Conservation (phyloP, 1,284 basidiomycete genomes). For the Wallemia hederae region DNA sequence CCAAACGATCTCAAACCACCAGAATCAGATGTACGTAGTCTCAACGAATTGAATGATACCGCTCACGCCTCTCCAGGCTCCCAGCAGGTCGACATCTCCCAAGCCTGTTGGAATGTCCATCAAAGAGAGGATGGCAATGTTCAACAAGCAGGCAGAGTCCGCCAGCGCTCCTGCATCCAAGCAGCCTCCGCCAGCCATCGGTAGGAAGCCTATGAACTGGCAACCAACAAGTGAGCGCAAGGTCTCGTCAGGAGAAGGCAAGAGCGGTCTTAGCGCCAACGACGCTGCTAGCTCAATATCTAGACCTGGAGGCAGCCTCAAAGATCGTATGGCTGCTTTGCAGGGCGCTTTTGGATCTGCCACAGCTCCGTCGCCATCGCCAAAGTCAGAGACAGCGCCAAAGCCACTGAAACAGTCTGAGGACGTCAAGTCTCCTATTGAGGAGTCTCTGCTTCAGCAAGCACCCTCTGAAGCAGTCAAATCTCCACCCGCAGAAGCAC, state of each 20-base stretch:
- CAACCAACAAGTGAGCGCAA: neutral
- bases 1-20: neutral
- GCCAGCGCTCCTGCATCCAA: neutral
- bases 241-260: neutral
- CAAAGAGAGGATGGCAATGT: constrained; percentile 5
- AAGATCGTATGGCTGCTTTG: neutral
- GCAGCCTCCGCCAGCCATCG: neutral
- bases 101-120: constrained; percentile 5
- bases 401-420: neutral
- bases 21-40: neutral
- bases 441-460: neutral
- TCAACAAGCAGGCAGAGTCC: neutral
- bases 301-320: neutral
- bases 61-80: neutral
- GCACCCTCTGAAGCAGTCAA: neutral
- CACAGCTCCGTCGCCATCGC: neutral
- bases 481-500: neutral
- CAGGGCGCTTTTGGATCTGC: constrained; percentile 1
- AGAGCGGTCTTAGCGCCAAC: neutral
- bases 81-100: neutral
- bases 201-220: neutral
- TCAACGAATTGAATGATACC: neutral
- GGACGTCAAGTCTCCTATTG: neutral
- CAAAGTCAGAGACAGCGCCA: neutral
- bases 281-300: neutral